phyloP scores from a whole-genome alignment of 352 stramenopile genomes.

The Phytophthora citricola region DNA sequence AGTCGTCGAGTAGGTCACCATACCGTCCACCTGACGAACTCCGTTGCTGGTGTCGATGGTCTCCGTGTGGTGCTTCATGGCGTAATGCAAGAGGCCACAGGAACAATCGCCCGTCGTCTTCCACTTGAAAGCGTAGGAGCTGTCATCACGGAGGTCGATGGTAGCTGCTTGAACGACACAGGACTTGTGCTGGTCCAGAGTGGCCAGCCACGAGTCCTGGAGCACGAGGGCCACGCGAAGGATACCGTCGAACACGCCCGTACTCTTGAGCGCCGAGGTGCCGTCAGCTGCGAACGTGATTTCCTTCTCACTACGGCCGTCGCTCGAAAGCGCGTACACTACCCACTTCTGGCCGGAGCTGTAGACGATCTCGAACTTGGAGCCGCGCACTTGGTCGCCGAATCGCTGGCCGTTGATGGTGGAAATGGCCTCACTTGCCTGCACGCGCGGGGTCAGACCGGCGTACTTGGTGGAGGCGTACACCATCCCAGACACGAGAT shows the following conservation, averaged over 20 bases:
- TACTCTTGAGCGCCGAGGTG: constrained; percentile 42
- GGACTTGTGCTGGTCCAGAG: constrained; percentile 54
- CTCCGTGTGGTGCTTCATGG: constrained; percentile 57
- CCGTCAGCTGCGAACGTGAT: constrained; percentile 51
- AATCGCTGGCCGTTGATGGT: constrained; percentile 50
- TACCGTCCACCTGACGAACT: constrained; percentile 39
- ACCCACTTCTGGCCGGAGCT: constrained; percentile 70
- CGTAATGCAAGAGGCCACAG: constrained; percentile 64
- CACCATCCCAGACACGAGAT: constrained; percentile 72
- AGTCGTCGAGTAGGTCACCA: constrained; percentile 59
- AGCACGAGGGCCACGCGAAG: constrained; percentile 54
- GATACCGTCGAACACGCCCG: constrained; percentile 49
- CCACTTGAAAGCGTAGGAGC: constrained; percentile 61
- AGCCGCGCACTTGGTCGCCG: constrained; percentile 33
- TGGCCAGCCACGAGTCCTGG: constrained; percentile 42
- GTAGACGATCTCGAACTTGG: constrained; percentile 61
- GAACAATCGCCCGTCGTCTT: constrained; percentile 64
- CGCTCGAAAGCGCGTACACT: constrained; percentile 54
- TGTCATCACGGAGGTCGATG: constrained; percentile 53
- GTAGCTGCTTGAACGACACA: constrained; percentile 55
- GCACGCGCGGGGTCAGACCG: constrained; percentile 48
- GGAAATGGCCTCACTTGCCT: constrained; percentile 48
- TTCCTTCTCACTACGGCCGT: constrained; percentile 45
- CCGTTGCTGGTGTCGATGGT: constrained; percentile 46
- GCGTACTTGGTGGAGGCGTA: constrained; percentile 61